Conservation (phyloP, 2,329 filamentous ascomycete genomes). For the Scleromitrula shiraiana region DNA sequence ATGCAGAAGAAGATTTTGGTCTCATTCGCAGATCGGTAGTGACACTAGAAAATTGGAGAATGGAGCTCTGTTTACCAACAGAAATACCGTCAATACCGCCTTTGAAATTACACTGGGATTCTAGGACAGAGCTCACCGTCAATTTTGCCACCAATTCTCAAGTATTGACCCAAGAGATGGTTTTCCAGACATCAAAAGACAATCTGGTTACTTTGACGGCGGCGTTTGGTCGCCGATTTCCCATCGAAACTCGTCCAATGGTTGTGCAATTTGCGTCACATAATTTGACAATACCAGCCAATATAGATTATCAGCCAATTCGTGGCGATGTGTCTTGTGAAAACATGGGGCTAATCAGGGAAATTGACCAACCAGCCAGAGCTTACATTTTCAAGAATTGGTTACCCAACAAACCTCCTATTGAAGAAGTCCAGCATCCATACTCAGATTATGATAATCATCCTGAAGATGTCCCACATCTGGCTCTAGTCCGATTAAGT, state of each 20-base stretch:
- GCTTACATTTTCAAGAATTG: slow-evolving; percentile 34
- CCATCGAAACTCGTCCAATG: slow-evolving; percentile 13
- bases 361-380: slow-evolving; percentile 14
- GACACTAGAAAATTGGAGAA: slow-evolving; percentile 9
- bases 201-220: slow-evolving; percentile 18
- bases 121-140: slow-evolving; percentile 15
- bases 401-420: slow-evolving; percentile 38
- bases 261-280: slow-evolving; percentile 17
- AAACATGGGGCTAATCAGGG: slow-evolving; percentile 17
- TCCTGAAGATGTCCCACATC: slow-evolving; percentile 40
- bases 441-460: slow-evolving; percentile 33
- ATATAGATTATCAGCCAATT: background rate
- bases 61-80: slow-evolving; percentile 18
- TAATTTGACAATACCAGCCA: background rate
- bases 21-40: background rate
- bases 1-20: slow-evolving; percentile 62
- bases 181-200: slow-evolving; percentile 11
- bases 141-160: background rate
- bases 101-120: slow-evolving; percentile 26
- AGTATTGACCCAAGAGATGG: background rate
- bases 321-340: background rate
- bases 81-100: slow-evolving; percentile 15
- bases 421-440: slow-evolving; percentile 33
- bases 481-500: slow-evolving; percentile 43
- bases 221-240: slow-evolving; percentile 20